Base-by-base conservation (phyloP, 306 rosid genomes). In the Quercus cerris region DNA sequence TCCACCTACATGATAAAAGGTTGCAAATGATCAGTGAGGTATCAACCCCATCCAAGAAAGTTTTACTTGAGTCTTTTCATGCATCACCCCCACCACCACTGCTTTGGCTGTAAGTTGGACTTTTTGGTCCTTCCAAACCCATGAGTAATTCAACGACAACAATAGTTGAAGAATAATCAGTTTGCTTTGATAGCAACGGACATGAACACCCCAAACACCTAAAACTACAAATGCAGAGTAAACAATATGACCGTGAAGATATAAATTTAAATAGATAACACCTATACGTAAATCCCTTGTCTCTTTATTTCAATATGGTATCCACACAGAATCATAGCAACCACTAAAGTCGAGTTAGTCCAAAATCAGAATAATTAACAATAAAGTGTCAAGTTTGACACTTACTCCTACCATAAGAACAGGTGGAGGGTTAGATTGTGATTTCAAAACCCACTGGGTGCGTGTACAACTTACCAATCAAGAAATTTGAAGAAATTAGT, bases 1-100 rank as follows among this genome's bases (percentile, higher is more conserved):
- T 92, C 97, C 80, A 92, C 97, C 94, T 92, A 73, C 77, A 75
- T 25, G 38, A 77, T 23, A 64, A 23, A 23, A 71, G 52, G 19
- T 13, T 14, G 61, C 8, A 78, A 11, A 56, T 2, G 3, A 56
- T 75, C 41, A 80, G 74, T 30, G 22, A 15, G 55, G 62, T 8
- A 56, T 23, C 44, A 38, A 55, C 10, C 72, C 72, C 52, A 67
- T n/a, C 49, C 38, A 7, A 33, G 14, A 3, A 59, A 35, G 52
- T 33, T 31, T 35, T 33, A 3, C 51, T 33, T 2, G 4, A 13
- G 72, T 35, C 71, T 66, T 66, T 35, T 19, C 51, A 64, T 3
- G 27, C 11, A 67, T 67, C 51, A 67, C 52, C 52, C 23, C 70
- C 10, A 30, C 41, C 70, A 17, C 18, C 22, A 64, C n/a, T 18